phyloP scores from a whole-genome alignment of 2,329 filamentous ascomycete genomes.

The Aspergillus sp. region DNA sequence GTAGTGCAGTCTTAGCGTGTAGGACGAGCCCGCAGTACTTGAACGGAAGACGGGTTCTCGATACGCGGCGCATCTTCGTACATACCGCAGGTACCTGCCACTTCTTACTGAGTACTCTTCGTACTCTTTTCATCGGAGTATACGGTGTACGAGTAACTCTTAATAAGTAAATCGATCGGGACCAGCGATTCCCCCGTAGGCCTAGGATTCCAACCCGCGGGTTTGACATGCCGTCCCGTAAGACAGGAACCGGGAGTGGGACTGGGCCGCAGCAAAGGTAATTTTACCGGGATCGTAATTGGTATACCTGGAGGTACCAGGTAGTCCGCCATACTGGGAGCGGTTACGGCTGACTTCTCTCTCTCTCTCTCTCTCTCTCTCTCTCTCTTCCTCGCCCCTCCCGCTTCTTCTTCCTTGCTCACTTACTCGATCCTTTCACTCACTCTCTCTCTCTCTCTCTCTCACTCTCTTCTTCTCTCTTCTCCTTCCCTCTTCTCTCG shows the following conservation, averaged over 20 bases:
- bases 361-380: neutral
- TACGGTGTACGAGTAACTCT: too few species aligned
- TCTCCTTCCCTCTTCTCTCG: neutral
- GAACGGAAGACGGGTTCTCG: neutral
- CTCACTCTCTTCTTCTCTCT: slow-evolving; percentile 2
- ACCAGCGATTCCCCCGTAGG: neutral
- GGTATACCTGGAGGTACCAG: neutral
- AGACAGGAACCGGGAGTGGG: neutral
- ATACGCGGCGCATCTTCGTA: neutral
- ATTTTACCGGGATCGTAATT: neutral
- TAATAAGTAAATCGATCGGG: neutral
- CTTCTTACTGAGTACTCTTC: neutral
- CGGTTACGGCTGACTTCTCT: slow-evolving; percentile 12
- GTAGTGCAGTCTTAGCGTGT: slow-evolving; percentile 13
- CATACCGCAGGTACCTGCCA: neutral
- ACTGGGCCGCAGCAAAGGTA: neutral
- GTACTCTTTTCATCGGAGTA: neutral
- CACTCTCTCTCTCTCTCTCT: neutral
- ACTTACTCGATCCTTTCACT: slow-evolving; percentile 4
- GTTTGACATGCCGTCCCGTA: slow-evolving; percentile 2
- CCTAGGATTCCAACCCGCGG: neutral
- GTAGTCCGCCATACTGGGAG: neutral
- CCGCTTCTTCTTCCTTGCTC: slow-evolving; percentile 3
- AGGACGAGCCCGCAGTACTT: neutral
- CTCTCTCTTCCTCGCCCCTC: neutral